phyloP scores from a whole-genome alignment of 2,329 filamentous ascomycete species.

The Ophiostoma angusticollis region DNA sequence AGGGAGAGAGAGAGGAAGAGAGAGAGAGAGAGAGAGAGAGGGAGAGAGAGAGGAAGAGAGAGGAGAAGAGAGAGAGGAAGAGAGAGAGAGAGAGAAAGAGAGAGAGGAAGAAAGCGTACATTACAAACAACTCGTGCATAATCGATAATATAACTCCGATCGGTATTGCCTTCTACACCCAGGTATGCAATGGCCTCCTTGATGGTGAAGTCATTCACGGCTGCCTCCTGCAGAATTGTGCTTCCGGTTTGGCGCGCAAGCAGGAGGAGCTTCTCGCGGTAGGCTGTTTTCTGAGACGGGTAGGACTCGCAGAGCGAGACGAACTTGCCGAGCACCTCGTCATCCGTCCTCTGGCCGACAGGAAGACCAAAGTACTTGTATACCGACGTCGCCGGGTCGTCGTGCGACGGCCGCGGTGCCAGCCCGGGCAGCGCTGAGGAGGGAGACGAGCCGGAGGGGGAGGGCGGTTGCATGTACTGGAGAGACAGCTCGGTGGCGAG shows the following conservation, averaged over 20 bases:
- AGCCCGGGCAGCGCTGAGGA: background rate
- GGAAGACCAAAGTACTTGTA: constrained; percentile 18
- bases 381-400: constrained; percentile 10
- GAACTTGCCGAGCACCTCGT: constrained; percentile 16
- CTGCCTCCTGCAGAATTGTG: constrained; percentile 10
- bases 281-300: constrained; percentile 16
- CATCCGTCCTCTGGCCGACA: constrained; percentile 8
- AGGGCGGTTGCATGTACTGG: constrained; percentile 2
- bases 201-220: constrained; percentile 15
- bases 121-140: constrained; percentile 13
- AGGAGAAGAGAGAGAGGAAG: too few species aligned
- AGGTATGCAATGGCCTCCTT: constrained; percentile 29
- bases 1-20: too few species aligned
- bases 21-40: too few species aligned
- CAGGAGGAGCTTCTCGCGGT: constrained; percentile 18
- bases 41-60: background rate
- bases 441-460: too few species aligned
- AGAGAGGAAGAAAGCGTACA: constrained; percentile 2
- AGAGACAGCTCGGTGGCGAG: constrained; percentile 13
- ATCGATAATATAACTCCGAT: constrained; percentile 19
- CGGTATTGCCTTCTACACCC: constrained; percentile 22
- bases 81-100: background rate
- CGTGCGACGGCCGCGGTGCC: background rate
- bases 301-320: constrained; percentile 14
- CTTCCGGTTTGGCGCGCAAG: constrained; percentile 18